Base-by-base conservation (phyloP, 257 asterid species). In the Misopates orontium region DNA sequence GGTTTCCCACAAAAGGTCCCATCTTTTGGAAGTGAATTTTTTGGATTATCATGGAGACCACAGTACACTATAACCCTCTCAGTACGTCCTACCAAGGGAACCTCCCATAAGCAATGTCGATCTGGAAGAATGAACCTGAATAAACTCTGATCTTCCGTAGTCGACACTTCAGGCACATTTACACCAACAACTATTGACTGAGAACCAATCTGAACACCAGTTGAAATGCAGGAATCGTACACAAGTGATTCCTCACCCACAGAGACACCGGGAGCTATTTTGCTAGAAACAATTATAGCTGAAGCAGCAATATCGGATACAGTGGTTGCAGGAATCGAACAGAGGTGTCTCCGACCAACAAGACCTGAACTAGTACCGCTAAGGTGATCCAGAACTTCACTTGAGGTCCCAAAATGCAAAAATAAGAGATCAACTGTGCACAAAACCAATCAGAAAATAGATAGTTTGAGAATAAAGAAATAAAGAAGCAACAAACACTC, bases 61-160 rank as follows among this genome's bases (percentile, higher is more conserved):
- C 97, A 90, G 77, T 79, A 94, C 52, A 90, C 97, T 64, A 94
- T 71, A 54, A 88, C 88, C 72, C 85, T 83, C 67, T 87, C 87
- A 0, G 81, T 23, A 56, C 56, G 66, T 71, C 88, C 97, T 56
- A 83, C 75, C 78, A 90, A 81, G 36, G 99, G 97, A 74, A 94
- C 99, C 89, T 90, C 97, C 99, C 99, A 90, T 60, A 90, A 84
- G 83, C 97, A 94, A 79, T 88, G 96, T n/a, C 95, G 95, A 74
- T 90, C 97, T 17, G 97, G 97, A 68, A 94, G 95, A 77, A 78
- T 81, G 85, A 94, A 94, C 67, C 76, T 82, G 80, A 84, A 83
- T 17, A 85, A 69, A 69, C 68, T 79, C 66, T 72, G 80, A 55
- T 44, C 59, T 23, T 28, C 49, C 16, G 20, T 44, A 62, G 52